These are phyloP conservation scores for Metschnikowia arizonensis DNA, from an alignment of 805 yeast genomes.

Conservation along the genomic window DNA sequence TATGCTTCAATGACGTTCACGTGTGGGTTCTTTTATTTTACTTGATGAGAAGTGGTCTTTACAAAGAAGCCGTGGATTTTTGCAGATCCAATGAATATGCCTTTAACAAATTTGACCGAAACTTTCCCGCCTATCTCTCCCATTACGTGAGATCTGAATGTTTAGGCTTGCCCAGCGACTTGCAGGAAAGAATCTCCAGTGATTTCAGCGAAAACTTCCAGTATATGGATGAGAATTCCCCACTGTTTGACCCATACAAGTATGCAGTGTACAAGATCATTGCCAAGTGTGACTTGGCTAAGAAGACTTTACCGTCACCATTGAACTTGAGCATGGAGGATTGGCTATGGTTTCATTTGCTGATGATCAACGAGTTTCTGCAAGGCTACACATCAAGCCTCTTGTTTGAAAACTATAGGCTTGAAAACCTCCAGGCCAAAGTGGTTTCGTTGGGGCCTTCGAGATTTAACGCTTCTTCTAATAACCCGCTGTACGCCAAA, in stretches of 20 bases:
- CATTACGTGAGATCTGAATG: constrained; percentile 56
- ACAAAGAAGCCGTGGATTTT: constrained; percentile 71
- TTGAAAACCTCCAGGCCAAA: constrained; percentile 69
- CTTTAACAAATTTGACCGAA: constrained; percentile 79
- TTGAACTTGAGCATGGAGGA: constrained; percentile 82
- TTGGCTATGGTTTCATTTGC: constrained; percentile 93
- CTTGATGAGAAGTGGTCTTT: constrained; percentile 77
- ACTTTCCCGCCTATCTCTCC: constrained; percentile 75
- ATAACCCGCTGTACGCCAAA: constrained; percentile 70
- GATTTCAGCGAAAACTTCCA: constrained; percentile 86
- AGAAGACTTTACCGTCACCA: constrained; percentile 61
- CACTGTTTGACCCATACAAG: constrained; percentile 75
- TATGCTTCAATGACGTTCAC: constrained; percentile 71
- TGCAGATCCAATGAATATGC: constrained; percentile 60
- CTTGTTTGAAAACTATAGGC: constrained; percentile 64
- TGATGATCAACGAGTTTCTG: constrained; percentile 57
- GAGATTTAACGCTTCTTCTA: constrained; percentile 61
- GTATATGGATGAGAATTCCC: constrained; percentile 47
- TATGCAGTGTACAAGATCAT: constrained; percentile 85
- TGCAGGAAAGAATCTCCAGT: constrained; percentile 62
- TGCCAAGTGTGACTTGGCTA: constrained; percentile 80
- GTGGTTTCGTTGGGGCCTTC: constrained; percentile 69
- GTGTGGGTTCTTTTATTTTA: constrained; percentile 93
- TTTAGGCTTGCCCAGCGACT: constrained; percentile 56
- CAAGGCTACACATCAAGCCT: constrained; percentile 31